Evolutionary conservation across 352 stramenopile species (phyloP), one percentile per base, ranked within the genome.

Genomic region (Globisporangium parvum): DNA sequence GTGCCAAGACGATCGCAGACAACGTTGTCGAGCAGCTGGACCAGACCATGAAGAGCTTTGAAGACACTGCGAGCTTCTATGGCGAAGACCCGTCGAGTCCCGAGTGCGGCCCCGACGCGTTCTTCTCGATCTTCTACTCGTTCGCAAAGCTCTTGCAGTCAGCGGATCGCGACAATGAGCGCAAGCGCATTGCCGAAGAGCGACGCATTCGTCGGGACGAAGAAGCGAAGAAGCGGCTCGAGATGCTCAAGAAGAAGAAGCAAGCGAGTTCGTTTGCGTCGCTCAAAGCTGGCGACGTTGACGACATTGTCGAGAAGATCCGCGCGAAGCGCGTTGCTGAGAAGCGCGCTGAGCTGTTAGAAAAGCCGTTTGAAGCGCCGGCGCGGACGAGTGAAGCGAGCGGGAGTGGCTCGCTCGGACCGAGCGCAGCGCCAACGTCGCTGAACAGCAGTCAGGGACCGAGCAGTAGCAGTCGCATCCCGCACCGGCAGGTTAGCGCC

Each of bases 61-160:
- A 87, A 41, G 67, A 88, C 47, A 88, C 75, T 6, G 80, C 78
- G 5, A 66, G 60, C 28, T 93, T 79, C 51, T 91, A 88, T 47
- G 79, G 83, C 20, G 83, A 93, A 70, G 80, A 93, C 53, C 74
- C 80, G 0, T 64, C 77, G 39, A 88, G 70, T n/a, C 70, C 73
- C 2, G 80, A 91, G 42, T 82, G 71, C 45, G 80, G 80, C 2
- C 83, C 83, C 0, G 80, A 93, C 39, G 65, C 75, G 14, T 93
- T 93, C 55, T 93, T 93, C 57, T 91, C 80, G 18, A 88, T 93
- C 50, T 91, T 93, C 26, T 87, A 89, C 47, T 91, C 80, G 53
- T 91, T 91, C 58, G 79, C 79, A 6, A 91, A 93, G 65, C 66
- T 91, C 21, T 61, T 93, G 41, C 80, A 91, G 66, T 79, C 79